Percentiles rank a stretch among this genome's conserved stretches.
phyloP scores from a whole-genome alignment of 1,284 basidiomycete species.

The Albatrellus sp. region DNA sequence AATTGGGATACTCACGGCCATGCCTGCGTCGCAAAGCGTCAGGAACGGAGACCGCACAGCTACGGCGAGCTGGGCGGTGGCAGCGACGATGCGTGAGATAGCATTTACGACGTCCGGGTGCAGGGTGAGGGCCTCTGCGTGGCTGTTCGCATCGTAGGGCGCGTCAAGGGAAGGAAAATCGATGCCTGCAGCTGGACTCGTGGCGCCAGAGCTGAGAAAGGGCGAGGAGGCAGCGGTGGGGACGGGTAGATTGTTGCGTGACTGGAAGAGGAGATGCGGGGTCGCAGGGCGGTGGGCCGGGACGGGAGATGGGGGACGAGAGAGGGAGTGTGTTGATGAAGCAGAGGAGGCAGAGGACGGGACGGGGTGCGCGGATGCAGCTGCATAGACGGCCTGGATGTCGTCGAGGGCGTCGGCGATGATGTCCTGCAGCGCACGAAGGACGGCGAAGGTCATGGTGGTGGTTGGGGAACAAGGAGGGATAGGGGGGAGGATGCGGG shows the following conservation, averaged over 20 bases:
- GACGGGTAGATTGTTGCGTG: slow-evolving; percentile 5
- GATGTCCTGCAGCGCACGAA: slow-evolving; percentile 51
- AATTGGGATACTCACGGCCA: slow-evolving; percentile 34
- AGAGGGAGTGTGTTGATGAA: slow-evolving; percentile 3
- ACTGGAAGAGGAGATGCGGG: slow-evolving; percentile 10
- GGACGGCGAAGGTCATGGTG: slow-evolving; percentile 41
- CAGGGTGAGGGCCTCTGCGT: slow-evolving; percentile 39
- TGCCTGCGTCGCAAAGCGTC: slow-evolving; percentile 51
- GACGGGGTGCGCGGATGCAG: slow-evolving; percentile 16
- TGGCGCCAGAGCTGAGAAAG: background rate
- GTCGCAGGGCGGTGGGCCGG: slow-evolving; percentile 27
- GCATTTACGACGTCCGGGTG: slow-evolving; percentile 47
- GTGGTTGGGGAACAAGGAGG: background rate
- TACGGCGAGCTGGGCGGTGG: slow-evolving; percentile 49
- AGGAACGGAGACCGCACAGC: slow-evolving; percentile 56
- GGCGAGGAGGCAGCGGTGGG: slow-evolving; percentile 3
- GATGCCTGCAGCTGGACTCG: slow-evolving; percentile 13
- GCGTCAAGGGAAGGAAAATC: slow-evolving; percentile 52
- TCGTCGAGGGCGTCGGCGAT: slow-evolving; percentile 58
- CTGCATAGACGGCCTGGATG: slow-evolving; percentile 46
- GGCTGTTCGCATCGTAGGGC: slow-evolving; percentile 31
- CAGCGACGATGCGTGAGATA: slow-evolving; percentile 50
- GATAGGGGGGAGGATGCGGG: background rate
- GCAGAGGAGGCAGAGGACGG: background rate
- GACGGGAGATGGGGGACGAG: slow-evolving; percentile 8